Evolutionary conservation across 1,284 basidiomycete genomes (phyloP).

Genomic region (Xerocomus nothofagi): DNA sequence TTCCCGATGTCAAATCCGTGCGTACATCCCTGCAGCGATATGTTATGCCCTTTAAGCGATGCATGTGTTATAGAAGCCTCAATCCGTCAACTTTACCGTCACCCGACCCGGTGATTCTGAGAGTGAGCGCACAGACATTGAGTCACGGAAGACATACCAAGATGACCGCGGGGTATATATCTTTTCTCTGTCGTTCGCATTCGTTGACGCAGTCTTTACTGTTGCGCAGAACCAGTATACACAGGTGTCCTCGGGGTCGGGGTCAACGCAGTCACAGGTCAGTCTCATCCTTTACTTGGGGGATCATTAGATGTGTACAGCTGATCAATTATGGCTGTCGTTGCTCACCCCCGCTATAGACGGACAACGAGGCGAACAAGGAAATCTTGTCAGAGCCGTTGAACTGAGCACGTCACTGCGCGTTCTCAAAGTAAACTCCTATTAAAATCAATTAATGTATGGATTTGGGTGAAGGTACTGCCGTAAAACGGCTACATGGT

Average conservation of each 20-base stretch:
- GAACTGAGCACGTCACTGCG: not conserved
- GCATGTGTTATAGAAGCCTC: conserved; percentile 14
- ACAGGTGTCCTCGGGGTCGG: conserved; percentile 15
- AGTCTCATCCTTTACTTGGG: not conserved
- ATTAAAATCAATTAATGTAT: no score
- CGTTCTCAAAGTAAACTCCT: no score
- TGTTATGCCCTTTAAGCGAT: not conserved
- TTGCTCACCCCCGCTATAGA: conserved; percentile 5
- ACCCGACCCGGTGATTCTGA: conserved; percentile 1
- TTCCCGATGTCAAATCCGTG: conserved; percentile 20
- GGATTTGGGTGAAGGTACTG: no score
- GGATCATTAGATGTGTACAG: not conserved
- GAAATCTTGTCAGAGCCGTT: conserved; percentile 7
- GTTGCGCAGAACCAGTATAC: conserved; percentile 16
- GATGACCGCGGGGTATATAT: conserved; percentile 19
- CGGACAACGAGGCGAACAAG: conserved; percentile 15
- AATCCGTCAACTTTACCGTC: conserved; percentile 16
- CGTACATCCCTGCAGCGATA: not conserved
- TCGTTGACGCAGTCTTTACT: not conserved
- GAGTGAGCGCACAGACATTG: conserved; percentile 13
- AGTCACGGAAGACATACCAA: conserved; percentile 18
- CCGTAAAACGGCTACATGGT: no score
- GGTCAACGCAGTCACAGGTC: conserved; percentile 26
- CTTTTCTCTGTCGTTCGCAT: not conserved
- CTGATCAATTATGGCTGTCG: not conserved